A percentile compares a stretch with the other conserved stretches of the same genome.
phyloP scores from a whole-genome alignment of 1,284 basidiomycete genomes.

The Ustilago curta region DNA sequence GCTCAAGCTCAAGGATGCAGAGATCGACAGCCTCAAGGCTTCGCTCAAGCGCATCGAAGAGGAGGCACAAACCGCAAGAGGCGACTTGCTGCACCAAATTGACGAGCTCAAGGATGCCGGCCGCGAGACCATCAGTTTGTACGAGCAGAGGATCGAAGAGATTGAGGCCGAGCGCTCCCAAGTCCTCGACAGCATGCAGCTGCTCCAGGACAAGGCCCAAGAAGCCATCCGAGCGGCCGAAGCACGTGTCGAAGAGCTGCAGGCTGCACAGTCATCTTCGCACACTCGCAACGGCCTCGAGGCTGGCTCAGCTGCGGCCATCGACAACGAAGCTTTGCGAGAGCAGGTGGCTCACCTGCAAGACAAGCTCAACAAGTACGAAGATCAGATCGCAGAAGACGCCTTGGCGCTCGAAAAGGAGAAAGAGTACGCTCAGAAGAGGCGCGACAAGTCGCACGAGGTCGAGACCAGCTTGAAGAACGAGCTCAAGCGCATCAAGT shows the following conservation, averaged over 20 bases:
- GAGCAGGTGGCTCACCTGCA: constrained; percentile 89
- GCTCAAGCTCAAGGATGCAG: constrained; percentile 57
- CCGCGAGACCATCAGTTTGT: constrained; percentile 73
- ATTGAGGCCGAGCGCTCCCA: constrained; percentile 67
- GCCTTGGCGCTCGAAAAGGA: constrained; percentile 80
- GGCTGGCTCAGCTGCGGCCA: constrained; percentile 74
- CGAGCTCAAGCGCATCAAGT: constrained; percentile 70
- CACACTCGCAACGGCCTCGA: constrained; percentile 18
- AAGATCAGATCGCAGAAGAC: constrained; percentile 86
- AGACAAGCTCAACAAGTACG: constrained; percentile 79
- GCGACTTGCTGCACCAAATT: constrained; percentile 73
- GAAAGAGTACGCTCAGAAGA: constrained; percentile 75
- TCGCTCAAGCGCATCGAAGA: constrained; percentile 60
- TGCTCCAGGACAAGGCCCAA: constrained; percentile 77
- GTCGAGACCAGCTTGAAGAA: constrained; percentile 73
- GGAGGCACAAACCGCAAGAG: constrained; percentile 55
- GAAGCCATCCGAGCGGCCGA: constrained; percentile 81
- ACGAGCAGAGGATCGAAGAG: constrained; percentile 46
- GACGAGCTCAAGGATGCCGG: constrained; percentile 85
- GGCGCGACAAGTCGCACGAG: constrained; percentile 75
- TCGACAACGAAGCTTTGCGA: constrained; percentile 90
- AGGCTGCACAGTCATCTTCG: constrained; percentile 25
- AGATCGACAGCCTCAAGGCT: constrained; percentile 56
- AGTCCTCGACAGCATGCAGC: constrained; percentile 50
- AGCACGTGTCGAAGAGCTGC: constrained; percentile 77